phyloP scores from a whole-genome alignment of 1,139 yeast species.

The Suhomyces atakaporum region DNA sequence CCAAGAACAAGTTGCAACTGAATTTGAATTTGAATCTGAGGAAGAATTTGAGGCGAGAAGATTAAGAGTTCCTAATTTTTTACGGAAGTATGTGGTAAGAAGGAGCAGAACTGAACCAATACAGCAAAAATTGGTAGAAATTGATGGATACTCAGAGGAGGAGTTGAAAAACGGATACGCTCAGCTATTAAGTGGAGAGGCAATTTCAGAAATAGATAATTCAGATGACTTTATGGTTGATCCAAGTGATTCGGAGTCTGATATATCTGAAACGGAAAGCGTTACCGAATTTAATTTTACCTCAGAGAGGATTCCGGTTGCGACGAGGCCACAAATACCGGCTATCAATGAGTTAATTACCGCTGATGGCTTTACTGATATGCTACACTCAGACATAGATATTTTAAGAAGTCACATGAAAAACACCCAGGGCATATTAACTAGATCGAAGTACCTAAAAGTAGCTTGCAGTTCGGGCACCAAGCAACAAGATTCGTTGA shows the following conservation, averaged over 20 bases:
- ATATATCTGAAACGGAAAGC: constrained; percentile 18
- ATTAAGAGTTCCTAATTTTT: constrained; percentile 28
- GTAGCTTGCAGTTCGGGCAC: constrained; percentile 6
- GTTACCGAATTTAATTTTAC: not conserved
- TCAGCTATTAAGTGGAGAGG: constrained; percentile 27
- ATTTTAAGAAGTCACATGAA: constrained; percentile 41
- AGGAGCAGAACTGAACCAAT: constrained; percentile 1
- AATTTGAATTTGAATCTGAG: constrained; percentile 18
- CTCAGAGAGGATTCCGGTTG: constrained; percentile 2
- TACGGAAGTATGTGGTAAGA: constrained; percentile 23
- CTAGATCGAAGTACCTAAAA: constrained; percentile 43
- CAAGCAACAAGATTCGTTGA: constrained; percentile 24
- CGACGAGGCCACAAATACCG: not conserved
- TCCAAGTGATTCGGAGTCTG: constrained; percentile 23
- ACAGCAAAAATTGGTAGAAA: constrained; percentile 1
- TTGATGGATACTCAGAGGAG: constrained; percentile 29
- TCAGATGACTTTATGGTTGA: constrained; percentile 43
- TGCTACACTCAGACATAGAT: constrained; percentile 24
- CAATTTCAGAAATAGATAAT: constrained; percentile 48
- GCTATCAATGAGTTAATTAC: constrained; percentile 33
- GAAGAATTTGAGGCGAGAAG: constrained; percentile 26
- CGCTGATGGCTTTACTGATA: constrained; percentile 31
- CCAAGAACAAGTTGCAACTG: constrained; percentile 1
- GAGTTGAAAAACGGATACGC: constrained; percentile 25
- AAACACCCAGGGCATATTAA: constrained; percentile 27